Base-by-base conservation (phyloP, 495 filamentous ascomycete genomes). In the Xylaria sp. region DNA sequence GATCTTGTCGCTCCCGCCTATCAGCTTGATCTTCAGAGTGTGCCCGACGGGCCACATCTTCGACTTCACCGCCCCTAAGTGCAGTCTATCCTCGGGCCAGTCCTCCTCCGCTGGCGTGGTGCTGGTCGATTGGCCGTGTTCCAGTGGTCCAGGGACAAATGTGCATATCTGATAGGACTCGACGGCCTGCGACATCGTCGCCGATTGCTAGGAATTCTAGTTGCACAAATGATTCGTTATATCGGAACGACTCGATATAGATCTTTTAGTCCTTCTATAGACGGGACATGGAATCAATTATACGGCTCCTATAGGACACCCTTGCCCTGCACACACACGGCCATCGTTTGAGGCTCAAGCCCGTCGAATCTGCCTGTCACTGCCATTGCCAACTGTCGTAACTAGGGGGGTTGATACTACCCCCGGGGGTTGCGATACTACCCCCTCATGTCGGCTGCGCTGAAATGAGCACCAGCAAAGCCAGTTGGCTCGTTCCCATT, bases 41-140 rank as follows among this genome's bases (percentile, higher is more conserved):
- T 55, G 15, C 17, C 50, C 65, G 11, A 40, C n/a, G 0, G 48
- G 65, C 65, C 65, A 68, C 8, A 46, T 37, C 29, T 65, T 65
- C 3, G 17, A 52, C 5, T 35, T 65, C 14, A 50, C 62, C n/a
- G 29, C 17, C 2, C 62, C 62, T 33, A 65, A 29, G 35, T 65
- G 62, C 1, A 65, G 29, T 0, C 43, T 52, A 37, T 65, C 43
- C 2, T 65, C 26, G 31, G 62, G 43, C 14, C 43, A 65, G 62
- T 65, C 62, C 5, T 41, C 62, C 5, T 41, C 40, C 6, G 8
- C 8, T 12, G 6, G 9, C n/a, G 6, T 17, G 17, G 21, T 26
- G 6, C 0, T n/a, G n/a, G n/a, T 26, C 17, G 59, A 26, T 62
- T 33, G 3, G 59, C 44, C 29, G 31, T 52, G 19, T n/a, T 65